Conservation (phyloP, 169 alveolate genomes). For the Babesia gibsoni region DNA sequence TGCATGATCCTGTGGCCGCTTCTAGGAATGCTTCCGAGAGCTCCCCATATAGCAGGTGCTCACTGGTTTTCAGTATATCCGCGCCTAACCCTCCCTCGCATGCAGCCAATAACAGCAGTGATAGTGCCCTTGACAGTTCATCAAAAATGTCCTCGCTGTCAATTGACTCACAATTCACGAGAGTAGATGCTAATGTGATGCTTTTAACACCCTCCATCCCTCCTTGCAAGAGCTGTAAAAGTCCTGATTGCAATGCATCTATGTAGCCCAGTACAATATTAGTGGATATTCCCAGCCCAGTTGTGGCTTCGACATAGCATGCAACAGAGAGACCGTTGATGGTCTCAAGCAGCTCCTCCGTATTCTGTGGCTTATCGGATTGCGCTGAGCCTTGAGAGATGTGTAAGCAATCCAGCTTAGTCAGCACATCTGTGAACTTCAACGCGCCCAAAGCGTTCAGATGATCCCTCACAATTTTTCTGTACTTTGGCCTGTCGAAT, state of each 20-base stretch:
- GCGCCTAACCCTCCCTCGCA: conserved; percentile 20
- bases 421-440: neutral
- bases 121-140: neutral
- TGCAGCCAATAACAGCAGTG: conserved; percentile 4
- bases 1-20: conserved; percentile 7
- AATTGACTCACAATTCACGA: neutral
- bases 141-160: neutral
- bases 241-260: neutral
- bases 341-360: neutral
- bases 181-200: neutral
- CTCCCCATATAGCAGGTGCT: neutral
- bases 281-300: neutral
- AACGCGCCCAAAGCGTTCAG: neutral
- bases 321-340: neutral
- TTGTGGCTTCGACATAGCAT: neutral
- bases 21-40: neutral
- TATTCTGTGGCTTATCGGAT: neutral
- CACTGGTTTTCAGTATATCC: neutral
- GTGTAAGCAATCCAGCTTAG: conserved; percentile 1
- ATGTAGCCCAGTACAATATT: conserved; percentile 7
- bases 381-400: neutral
- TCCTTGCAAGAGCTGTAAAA: neutral
- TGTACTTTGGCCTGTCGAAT: conserved; percentile 24
- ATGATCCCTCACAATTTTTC: neutral
- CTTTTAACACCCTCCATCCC: neutral